Evolutionary conservation across 2,329 filamentous ascomycete species (phyloP), one percentile per base, ranked within the genome.

Genomic region (Pseudocercospora crystallina): DNA sequence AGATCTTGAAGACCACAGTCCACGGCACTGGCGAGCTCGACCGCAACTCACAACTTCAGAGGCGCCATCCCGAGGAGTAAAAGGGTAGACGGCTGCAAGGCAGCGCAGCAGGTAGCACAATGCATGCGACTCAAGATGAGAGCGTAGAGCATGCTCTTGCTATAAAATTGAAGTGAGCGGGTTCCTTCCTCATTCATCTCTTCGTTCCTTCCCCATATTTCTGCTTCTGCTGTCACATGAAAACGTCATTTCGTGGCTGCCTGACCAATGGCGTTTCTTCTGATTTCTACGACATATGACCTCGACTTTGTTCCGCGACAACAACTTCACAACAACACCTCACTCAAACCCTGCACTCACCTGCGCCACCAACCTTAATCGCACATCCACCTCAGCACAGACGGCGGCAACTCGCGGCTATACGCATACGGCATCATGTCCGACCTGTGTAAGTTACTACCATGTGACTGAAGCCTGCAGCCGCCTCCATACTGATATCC

Each of bases 391-490:
- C 15, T n/a, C 39, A 30, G 10, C 39, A 42, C 39, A 30, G 10
- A 9, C 17, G 7, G 11, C 39, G 20, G 20, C 20, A n/a, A n/a
- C 3, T n/a, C 33, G 33, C 33, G 33, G 33, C 33, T 14, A 35
- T n/a, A 35, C 33, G 33, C 8, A 26, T 20, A 31, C 49, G 35
- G 15, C 39, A 49, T 7, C 40, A 62, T 63, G 61, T 49, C 50
- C n/a, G 57, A 63, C 45, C 55, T 64, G 26, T 64, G 62, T 45
- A 44, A 43, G 42, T 17, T 11, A 5, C n/a, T 8, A 8, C 8
- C 20, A 5, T 10, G n/a, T 39, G 35, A 33, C 29, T 12, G 31
- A 17, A 13, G 20, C 20, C 20, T 26, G 20, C 20, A 26, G n/a
- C n/a, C n/a, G n/a, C 20, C 7, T 26, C 20, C 4, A 5, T 17